Percentiles rank a stretch among this genome's conserved stretches.
phyloP scores from a whole-genome alignment of 73 alveolate genomes.

The Durusdinium trenchii region DNA sequence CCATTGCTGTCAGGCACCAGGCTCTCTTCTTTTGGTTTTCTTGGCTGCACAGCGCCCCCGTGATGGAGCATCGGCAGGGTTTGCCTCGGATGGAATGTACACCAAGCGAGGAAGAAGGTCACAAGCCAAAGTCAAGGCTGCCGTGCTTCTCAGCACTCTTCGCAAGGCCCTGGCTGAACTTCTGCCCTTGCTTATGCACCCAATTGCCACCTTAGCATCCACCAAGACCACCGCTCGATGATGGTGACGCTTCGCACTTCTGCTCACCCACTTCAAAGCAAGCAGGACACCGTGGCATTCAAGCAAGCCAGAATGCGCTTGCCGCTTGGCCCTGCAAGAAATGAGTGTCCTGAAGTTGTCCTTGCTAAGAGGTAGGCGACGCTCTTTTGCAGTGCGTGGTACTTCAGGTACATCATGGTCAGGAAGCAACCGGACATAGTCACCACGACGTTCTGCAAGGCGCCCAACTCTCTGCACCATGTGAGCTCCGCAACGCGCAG shows the following conservation, averaged over 20 bases:
- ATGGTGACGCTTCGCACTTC: not conserved
- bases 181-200: conserved; percentile 44
- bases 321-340: not conserved
- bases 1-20: not conserved
- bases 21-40: not conserved
- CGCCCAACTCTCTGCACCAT: not conserved
- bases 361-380: not conserved
- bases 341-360: not conserved
- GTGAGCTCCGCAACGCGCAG: not conserved
- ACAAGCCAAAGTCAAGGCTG: not conserved
- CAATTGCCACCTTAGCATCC: conserved; percentile 19
- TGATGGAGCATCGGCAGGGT: conserved; percentile 46
- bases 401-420: not conserved
- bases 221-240: conserved; percentile 1
- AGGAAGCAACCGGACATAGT: conserved; percentile 4
- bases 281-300: conserved; percentile 9
- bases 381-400: not conserved
- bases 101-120: not conserved
- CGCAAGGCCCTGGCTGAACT: not conserved
- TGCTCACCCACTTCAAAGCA: conserved; percentile 21
- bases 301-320: conserved; percentile 5
- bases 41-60: no score
- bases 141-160: not conserved
- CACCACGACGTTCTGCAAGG: conserved; percentile 40
- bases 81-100: conserved; percentile 32